These are phyloP conservation scores for Cryptococcus amylolentus DNA, from an alignment of 1,284 basidiomycete genomes.

Conservation along the genomic window DNA sequence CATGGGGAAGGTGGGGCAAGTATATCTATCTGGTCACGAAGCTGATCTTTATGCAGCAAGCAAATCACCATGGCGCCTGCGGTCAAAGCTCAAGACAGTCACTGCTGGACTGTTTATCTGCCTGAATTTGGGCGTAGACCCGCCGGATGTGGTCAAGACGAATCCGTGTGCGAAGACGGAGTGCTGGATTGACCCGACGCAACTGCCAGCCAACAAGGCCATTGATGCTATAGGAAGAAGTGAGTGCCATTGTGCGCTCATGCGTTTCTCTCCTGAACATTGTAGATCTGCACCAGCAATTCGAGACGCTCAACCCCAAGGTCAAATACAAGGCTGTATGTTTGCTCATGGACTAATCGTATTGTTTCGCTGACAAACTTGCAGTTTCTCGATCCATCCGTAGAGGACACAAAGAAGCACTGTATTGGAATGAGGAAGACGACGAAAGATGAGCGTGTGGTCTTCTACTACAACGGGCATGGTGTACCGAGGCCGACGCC, in stretches of 20 bases:
- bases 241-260: constrained; percentile 13
- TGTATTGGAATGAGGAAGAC: constrained; percentile 80
- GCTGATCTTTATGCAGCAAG: constrained; percentile 8
- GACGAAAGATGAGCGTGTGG: constrained; percentile 87
- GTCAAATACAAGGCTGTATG: constrained; percentile 76
- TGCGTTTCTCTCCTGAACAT: constrained; percentile 3
- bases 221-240: constrained; percentile 52
- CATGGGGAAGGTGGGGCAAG: background rate
- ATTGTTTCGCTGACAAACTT: constrained; percentile 23
- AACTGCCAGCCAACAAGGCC: constrained; percentile 81
- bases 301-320: constrained; percentile 80
- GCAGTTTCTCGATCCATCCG: constrained; percentile 83
- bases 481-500: constrained; percentile 96
- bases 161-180: constrained; percentile 92
- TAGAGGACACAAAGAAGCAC: constrained; percentile 89
- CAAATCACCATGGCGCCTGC: constrained; percentile 63
- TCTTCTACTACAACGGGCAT: constrained; percentile 99
- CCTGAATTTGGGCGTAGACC: constrained; percentile 95
- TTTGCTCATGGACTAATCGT: constrained; percentile 9
- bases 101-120: constrained; percentile 92
- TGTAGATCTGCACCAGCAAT: constrained; percentile 81
- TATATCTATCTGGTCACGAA: background rate
- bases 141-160: constrained; percentile 95
- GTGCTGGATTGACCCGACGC: constrained; percentile 95
- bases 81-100: constrained; percentile 82